Base-by-base conservation (phyloP, 2,329 filamentous ascomycete species). In the Curvularia sp. region DNA sequence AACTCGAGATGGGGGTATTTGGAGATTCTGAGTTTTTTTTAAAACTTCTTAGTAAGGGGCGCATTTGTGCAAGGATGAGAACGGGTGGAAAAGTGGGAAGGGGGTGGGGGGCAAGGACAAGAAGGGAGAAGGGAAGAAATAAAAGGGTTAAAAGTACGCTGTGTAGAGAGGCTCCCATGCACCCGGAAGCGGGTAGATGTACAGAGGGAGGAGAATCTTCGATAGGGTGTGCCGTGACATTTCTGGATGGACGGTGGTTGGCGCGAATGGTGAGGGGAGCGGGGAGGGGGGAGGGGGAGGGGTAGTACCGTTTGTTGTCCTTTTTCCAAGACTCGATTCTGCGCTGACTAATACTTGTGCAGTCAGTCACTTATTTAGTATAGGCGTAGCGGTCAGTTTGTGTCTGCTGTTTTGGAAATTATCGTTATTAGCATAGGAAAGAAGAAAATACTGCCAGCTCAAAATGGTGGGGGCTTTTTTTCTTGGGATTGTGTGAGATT, bases 151-250 rank as follows among this genome's bases (percentile, higher is more conserved):
- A 10, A 38, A 49, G 55, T 63, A 83, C 82, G 78, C 79, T 64
- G 75, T 64, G 65, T 80, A 78, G 38, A 83, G 70, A n/a, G 80
- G 79, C 60, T 79, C 70, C 82, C 82, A 84, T 18, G 81, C 79
- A 12, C 77, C 78, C 6, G 74, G 73, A 42, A 70, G 62, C 30
- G 82, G 82, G 67, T 83, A 83, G 30, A 84, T 76, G 66, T 84
- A 84, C 34, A 84, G 75, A 47, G 82, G 82, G 38, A 84, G 74
- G 39, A 84, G 70, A 4, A 83, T 74, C 43, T 52, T 64, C 1
- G 76, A 78, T 46, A 19, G 23, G 9, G 25, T 27, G 18, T n/a
- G 13, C 15, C 8, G 51, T 18, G 49, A 45, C 55, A 57, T 57
- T 25, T 28, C 9, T 34, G 5, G 18, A 4, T 28, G 18, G 8